phyloP scores from a whole-genome alignment of 495 filamentous ascomycete species.

The Pyrenula massariospora region DNA sequence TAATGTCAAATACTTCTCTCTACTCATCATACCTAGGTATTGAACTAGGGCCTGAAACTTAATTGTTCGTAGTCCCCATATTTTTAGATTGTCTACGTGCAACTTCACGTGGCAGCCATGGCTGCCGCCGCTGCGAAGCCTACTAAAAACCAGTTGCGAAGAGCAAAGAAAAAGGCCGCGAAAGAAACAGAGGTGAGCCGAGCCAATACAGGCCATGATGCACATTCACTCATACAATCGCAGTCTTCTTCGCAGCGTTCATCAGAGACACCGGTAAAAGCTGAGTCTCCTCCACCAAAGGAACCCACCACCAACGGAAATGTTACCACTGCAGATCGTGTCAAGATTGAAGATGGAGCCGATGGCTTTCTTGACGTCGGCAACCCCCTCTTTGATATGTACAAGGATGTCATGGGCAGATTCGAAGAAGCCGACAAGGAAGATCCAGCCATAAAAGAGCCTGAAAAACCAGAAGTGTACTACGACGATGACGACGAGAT shows the following conservation, averaged over 20 bases:
- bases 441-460: slow-evolving; percentile 48
- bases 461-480: slow-evolving; percentile 78
- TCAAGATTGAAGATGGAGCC: slow-evolving; percentile 17
- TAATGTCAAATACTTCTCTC: too few relatives aligned
- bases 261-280: slow-evolving; percentile 14
- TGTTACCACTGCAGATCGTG: slow-evolving; percentile 12
- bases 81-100: too few relatives aligned
- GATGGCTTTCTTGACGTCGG: slow-evolving; percentile 40
- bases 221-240: slow-evolving; percentile 13
- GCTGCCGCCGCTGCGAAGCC: slow-evolving; percentile 38
- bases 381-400: slow-evolving; percentile 72
- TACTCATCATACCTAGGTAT: too few relatives aligned
- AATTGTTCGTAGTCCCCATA: too few relatives aligned
- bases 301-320: slow-evolving; percentile 7
- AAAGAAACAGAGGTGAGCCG: slow-evolving; percentile 47
- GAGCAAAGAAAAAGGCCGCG: slow-evolving; percentile 83
- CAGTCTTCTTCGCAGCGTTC: slow-evolving; percentile 14
- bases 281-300: slow-evolving; percentile 3
- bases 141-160: slow-evolving; percentile 74
- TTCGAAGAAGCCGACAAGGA: slow-evolving; percentile 52
- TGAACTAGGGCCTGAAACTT: too few relatives aligned
- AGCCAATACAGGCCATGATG: slow-evolving; percentile 2
- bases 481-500: slow-evolving; percentile 83
- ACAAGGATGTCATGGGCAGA: slow-evolving; percentile 64
- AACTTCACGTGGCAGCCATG: slow-evolving; percentile 10